Conservation (phyloP, 2,329 filamentous ascomycete genomes). For the Calonectria honghensis region DNA sequence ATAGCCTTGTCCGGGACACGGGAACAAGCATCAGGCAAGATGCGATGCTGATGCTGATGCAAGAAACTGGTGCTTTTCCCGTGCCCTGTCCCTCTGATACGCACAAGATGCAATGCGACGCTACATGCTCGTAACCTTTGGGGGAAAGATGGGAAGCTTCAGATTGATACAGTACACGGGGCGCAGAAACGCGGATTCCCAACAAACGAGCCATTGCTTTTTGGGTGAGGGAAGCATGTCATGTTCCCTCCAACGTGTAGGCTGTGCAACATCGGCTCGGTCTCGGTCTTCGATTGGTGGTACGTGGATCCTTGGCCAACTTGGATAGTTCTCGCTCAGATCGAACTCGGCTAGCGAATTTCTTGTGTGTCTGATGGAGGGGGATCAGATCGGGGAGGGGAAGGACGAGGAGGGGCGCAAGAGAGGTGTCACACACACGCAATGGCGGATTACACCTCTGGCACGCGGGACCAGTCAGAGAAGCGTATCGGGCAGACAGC, state of each 20-base stretch:
- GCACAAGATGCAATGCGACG: slow-evolving; percentile 34
- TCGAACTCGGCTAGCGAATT: slow-evolving; percentile 25
- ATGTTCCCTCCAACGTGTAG: slow-evolving; percentile 10
- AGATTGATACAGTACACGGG: slow-evolving; percentile 25
- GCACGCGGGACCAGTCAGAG: slow-evolving; percentile 20
- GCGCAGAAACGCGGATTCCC: slow-evolving; percentile 24
- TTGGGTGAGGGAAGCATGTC: slow-evolving; percentile 7
- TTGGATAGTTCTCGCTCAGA: slow-evolving; percentile 14
- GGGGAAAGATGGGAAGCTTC: not conserved
- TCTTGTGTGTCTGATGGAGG: slow-evolving; percentile 13
- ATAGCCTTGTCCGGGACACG: slow-evolving; percentile 1
- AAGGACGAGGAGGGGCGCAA: not conserved
- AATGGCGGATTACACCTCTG: slow-evolving; percentile 10
- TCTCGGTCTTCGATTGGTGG: slow-evolving; percentile 8
- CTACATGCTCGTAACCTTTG: slow-evolving; percentile 19
- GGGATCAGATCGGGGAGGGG: slow-evolving; percentile 19
- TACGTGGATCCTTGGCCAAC: slow-evolving; percentile 8
- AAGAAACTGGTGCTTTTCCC: slow-evolving; percentile 34
- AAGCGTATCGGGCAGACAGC: not conserved
- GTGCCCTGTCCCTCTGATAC: slow-evolving; percentile 29
- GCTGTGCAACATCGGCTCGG: slow-evolving; percentile 20
- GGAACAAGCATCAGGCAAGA: slow-evolving; percentile 31
- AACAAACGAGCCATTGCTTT: slow-evolving; percentile 22
- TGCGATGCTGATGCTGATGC: slow-evolving; percentile 30
- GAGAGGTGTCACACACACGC: slow-evolving; percentile 15